A percentile compares a stretch with the other conserved stretches of the same genome.
Evolutionary conservation across 768 basidiomycete genomes (phyloP).

Genomic region (Leccinum subgranulosum): DNA sequence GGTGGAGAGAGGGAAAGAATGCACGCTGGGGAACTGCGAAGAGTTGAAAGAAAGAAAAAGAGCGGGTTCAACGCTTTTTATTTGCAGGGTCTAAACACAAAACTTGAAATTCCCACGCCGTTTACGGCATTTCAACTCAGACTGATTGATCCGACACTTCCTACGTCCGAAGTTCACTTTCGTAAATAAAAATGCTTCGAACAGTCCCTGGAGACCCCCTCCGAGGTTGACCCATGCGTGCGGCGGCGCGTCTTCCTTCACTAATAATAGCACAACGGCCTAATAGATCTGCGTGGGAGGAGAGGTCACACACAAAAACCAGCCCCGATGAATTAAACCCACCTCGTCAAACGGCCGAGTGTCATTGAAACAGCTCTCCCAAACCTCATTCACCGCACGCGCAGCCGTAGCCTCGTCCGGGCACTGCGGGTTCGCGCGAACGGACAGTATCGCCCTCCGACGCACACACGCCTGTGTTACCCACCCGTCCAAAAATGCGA

Average conservation of each 20-base stretch:
- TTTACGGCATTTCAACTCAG: constrained; percentile 13
- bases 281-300: constrained; percentile 35
- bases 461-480: constrained; percentile 77
- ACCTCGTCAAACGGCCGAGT: constrained; percentile 98
- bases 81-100: constrained; percentile 8
- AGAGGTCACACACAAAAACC: neutral
- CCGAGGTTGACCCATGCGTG: neutral
- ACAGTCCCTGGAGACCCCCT: constrained; percentile 10
- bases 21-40: constrained; percentile 13
- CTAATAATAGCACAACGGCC: constrained; percentile 3
- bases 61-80: constrained; percentile 18
- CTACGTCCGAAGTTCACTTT: neutral
- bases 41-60: constrained; percentile 3
- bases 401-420: constrained; percentile 75
- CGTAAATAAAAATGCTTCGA: neutral
- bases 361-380: constrained; percentile 94
- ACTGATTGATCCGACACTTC: neutral
- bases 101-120: constrained; percentile 22
- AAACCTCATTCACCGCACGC: constrained; percentile 91
- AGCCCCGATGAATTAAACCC: constrained; percentile 4
- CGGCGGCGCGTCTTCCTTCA: neutral
- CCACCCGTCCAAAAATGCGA: constrained; percentile 7
- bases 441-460: constrained; percentile 79
- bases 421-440: constrained; percentile 77
- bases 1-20: constrained; percentile 2